These are phyloP conservation scores for Nymphaea colorata DNA, from an alignment of 164 flowering plant genomes.

Conservation along the genomic window DNA sequence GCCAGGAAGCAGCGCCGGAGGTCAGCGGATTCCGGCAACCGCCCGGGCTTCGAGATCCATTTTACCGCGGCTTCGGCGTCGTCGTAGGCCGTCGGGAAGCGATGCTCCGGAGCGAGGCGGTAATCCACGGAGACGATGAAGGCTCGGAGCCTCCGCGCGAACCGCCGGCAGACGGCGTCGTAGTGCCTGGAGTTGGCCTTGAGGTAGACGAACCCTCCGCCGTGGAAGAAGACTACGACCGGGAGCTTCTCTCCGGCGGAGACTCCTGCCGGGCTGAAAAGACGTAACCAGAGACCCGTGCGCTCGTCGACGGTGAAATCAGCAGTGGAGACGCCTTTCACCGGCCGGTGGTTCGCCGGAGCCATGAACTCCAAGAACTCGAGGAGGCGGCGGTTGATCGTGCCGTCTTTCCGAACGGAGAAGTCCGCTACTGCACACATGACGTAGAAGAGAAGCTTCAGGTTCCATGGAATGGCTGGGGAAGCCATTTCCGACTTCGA, in stretches of 20 bases:
- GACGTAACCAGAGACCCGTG: constrained; percentile 24
- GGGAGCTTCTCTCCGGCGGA: constrained; percentile 7
- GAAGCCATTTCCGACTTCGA: neutral
- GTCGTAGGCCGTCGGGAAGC: constrained; percentile 21
- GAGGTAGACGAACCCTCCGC: constrained; percentile 16
- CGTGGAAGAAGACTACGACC: constrained; percentile 20
- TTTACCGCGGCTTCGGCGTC: constrained; percentile 20
- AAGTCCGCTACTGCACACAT: constrained; percentile 2
- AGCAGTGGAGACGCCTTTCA: constrained; percentile 9
- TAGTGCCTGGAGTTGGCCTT: constrained; percentile 6
- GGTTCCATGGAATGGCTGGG: constrained; percentile 8
- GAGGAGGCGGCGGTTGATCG: constrained; percentile 15
- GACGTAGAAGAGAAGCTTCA: constrained; percentile 1
- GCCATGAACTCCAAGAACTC: constrained; percentile 9
- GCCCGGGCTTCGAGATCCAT: constrained; percentile 1
- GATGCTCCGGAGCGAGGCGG: constrained; percentile 25
- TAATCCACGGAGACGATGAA: constrained; percentile 31
- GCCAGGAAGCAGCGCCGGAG: constrained; percentile 22
- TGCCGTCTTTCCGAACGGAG: constrained; percentile 14
- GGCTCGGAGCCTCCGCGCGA: constrained; percentile 14
- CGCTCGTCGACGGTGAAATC: constrained; percentile 18
- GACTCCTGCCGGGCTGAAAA: constrained; percentile 13
- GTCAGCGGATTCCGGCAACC: constrained; percentile 15
- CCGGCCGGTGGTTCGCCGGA: constrained; percentile 4
- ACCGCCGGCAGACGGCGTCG: constrained; percentile 13